Conservation (phyloP, 768 basidiomycete species). For the Lactarius sanguifluus region DNA sequence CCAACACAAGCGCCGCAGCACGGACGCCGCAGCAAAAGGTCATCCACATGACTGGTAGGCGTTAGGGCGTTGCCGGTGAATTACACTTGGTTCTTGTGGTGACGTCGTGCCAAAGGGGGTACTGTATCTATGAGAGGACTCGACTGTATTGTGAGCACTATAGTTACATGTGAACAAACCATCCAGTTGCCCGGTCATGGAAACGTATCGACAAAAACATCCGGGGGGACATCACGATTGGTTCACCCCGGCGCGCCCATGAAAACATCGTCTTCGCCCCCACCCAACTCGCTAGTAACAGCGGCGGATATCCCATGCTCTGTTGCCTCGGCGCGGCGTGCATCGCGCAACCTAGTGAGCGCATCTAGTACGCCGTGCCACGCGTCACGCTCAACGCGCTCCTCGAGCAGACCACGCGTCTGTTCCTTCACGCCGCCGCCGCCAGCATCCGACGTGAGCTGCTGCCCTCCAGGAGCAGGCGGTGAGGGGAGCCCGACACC, state of each 20-base stretch:
- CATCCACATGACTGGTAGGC: not conserved
- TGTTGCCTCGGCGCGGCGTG: not conserved
- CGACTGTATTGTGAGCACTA: not conserved
- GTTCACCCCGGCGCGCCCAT: not conserved
- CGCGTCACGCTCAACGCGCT: conserved; percentile 47
- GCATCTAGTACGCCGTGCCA: conserved; percentile 75
- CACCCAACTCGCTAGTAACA: not conserved
- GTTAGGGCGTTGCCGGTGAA: not conserved
- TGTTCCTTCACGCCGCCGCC: conserved; percentile 25
- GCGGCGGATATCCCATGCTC: not conserved
- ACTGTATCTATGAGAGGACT: not conserved
- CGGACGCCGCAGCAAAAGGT: not conserved
- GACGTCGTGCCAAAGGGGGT: not conserved
- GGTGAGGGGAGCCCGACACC: conserved; percentile 66
- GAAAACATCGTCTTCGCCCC: not conserved
- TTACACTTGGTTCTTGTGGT: not conserved
- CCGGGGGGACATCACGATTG: not conserved
- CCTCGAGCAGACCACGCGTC: conserved; percentile 61
- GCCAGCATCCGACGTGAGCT: conserved; percentile 21
- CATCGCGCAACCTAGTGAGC: conserved; percentile 39
- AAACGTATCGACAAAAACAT: not conserved
- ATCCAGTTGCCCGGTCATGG: not conserved
- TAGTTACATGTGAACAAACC: not conserved
- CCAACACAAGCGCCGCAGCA: not conserved
- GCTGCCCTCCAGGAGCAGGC: not conserved